Base-by-base conservation (phyloP, 2,329 filamentous ascomycete species). In the Talaromyces sp. region DNA sequence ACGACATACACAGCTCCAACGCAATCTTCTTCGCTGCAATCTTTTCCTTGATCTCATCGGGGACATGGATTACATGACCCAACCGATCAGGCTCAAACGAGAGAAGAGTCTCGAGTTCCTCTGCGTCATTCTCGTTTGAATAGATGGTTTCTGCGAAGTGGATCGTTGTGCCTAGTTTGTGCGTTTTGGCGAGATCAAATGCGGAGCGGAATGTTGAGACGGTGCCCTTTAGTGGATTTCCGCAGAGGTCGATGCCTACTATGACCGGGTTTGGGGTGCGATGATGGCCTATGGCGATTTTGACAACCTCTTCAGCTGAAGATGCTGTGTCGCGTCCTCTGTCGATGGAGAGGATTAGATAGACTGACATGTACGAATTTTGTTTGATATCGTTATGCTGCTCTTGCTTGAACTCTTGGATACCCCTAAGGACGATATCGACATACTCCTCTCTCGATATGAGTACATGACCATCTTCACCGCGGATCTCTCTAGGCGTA, bases 41-140 rank as follows among this genome's bases (percentile, higher is more conserved):
- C 69, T 86, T 82, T 52, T 76, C 72, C 72, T 85, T 87, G n/a
- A 89, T 78, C 31, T 78, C 76, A 1, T 87, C 84, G 0, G 87
- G 84, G 1, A 92, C 88, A 74, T 92, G 87, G 62, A 94, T 92
- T 10, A 93, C 90, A 78, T 95, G 92, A 0, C 91, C 91, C 10
- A 96, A 78, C 7, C 92, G 80, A 66, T 88, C 83, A 0, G 91
- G 92, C 52, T 76, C 68, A 82, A 87, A 94, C 0, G 78, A 80
- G 50, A 96, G 81, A 62, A 95, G 76, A 1, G 83, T 85, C 13
- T 80, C 74, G 14, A 94, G 80, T 78, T 95, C 91, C 7, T 78
- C 74, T 2, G 83, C 79, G 2, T 83, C 83, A 0, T 84, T 84
- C 9, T 86, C 88, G 2, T 79, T 78, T 52, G 84, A 81, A 22